Conservation (phyloP, 345 rosid genomes). For the Hevea brasiliensis region DNA sequence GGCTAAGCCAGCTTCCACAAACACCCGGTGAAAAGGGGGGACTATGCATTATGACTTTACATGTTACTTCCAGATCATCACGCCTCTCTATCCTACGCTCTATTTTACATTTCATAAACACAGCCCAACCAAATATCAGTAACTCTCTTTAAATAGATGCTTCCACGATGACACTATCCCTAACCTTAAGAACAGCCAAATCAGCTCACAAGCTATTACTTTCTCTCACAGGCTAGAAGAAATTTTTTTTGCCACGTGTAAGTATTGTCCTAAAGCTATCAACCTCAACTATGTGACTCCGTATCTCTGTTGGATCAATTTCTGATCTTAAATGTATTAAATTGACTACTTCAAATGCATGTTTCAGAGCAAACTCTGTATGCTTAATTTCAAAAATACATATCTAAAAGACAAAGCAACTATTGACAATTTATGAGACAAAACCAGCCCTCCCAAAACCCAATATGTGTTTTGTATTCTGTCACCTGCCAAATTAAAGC, state of each 20-base stretch:
- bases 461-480: conserved; percentile 13
- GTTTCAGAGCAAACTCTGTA: neutral
- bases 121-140: neutral
- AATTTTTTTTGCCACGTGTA: neutral
- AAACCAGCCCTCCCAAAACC: neutral
- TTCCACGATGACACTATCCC: neutral
- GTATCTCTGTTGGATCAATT: neutral
- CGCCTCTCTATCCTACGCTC: neutral
- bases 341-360: no score
- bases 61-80: neutral
- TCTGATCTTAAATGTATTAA: no score
- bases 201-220: neutral
- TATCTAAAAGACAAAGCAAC: neutral
- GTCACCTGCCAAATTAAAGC: conserved; percentile 47
- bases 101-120: neutral
- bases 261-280: neutral
- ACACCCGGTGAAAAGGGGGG: neutral
- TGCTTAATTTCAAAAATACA: no score
- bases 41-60: no score
- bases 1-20: neutral
- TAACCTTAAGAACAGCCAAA: neutral
- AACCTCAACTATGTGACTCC: neutral
- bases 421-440: neutral
- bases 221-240: neutral
- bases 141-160: neutral